These are phyloP conservation scores for Phascolomyces articulosus DNA, from an alignment of 371 early-diverging fungal genomes.

Conservation along the genomic window DNA sequence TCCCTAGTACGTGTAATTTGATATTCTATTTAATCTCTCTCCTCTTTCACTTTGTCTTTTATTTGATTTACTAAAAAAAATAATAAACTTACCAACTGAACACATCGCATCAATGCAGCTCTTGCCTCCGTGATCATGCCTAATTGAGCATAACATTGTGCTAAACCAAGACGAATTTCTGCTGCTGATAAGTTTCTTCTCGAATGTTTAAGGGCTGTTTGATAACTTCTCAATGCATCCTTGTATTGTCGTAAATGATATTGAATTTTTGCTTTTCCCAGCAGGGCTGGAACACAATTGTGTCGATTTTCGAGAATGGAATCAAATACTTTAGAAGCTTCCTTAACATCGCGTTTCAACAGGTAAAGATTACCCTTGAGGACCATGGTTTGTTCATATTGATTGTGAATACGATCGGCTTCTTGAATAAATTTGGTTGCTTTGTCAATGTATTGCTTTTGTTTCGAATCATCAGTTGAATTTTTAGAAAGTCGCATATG, in stretches of 20 bases:
- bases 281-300: slow-evolving; percentile 73
- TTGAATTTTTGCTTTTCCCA: slow-evolving; percentile 76
- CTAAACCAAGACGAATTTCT: slow-evolving; percentile 87
- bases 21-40: neutral
- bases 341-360: slow-evolving; percentile 60
- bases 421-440: slow-evolving; percentile 75
- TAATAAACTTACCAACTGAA: slow-evolving; percentile 54
- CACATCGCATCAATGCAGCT: slow-evolving; percentile 71
- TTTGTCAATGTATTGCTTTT: slow-evolving; percentile 58
- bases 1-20: slow-evolving; percentile 11
- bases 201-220: slow-evolving; percentile 64
- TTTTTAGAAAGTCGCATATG: slow-evolving; percentile 63
- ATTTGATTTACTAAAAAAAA: no score
- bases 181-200: slow-evolving; percentile 48
- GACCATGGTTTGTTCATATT: slow-evolving; percentile 70
- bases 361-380: slow-evolving; percentile 71
- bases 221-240: slow-evolving; percentile 72
- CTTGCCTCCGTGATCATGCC: slow-evolving; percentile 72
- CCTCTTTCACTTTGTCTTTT: neutral
- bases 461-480: slow-evolving; percentile 42
- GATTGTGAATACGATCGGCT: slow-evolving; percentile 72
- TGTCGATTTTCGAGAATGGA: slow-evolving; percentile 64
- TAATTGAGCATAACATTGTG: slow-evolving; percentile 81
- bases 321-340: slow-evolving; percentile 71
- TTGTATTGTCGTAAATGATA: slow-evolving; percentile 61